Base-by-base conservation (phyloP, 2,329 filamentous ascomycete species). In the Aspergillus sclerotialis region DNA sequence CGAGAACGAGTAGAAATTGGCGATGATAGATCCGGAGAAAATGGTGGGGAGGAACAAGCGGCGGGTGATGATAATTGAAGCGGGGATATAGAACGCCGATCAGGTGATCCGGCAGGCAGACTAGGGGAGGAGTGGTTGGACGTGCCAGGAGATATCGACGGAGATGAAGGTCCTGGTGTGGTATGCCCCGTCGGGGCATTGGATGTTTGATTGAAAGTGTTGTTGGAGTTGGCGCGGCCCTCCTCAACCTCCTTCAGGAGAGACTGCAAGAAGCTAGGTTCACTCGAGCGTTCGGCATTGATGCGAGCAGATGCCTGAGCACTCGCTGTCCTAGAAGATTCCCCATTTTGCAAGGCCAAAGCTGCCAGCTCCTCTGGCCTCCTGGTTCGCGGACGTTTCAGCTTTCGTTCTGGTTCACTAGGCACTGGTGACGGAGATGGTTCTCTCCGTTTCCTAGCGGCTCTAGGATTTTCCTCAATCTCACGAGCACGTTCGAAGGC, bases 181-280 rank as follows among this genome's bases (percentile, higher is more conserved):
- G 43, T 44, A 30, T 62, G 60, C 28, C 66, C 63, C 17, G 44
- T 51, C 12, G 50, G 44, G n/a, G 49, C 51, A 30, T 50, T 75
- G 42, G 53, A 57, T 30, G 52, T 43, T 7, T 53, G 46, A 28
- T 46, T 49, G 7, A 64, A 55, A 12, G 49, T 53, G 14, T 52
- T 54, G 43, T 46, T 39, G 21, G 56, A 43, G 35, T 50, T 46
- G 29, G 60, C 55, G 6, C 19, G 19, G 38, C 63, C 69, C 25
- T 67, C 72, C 53, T 94, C 88, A 1, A 96, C 86, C 59, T 96
- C 90, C 55, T 84, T 87, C 32, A 96, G 67, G 5, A 96, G 68
- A 1, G 87, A 90, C 15, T 87, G 85, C 6, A 96, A 70, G 54
- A 96, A 90, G 5, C 85, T 89, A 6, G 87, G 84, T 6, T 73